Percentiles rank a stretch among this genome's conserved stretches.
Evolutionary conservation across 495 filamentous ascomycete species (phyloP).

Genomic region (Neurospora discreta): DNA sequence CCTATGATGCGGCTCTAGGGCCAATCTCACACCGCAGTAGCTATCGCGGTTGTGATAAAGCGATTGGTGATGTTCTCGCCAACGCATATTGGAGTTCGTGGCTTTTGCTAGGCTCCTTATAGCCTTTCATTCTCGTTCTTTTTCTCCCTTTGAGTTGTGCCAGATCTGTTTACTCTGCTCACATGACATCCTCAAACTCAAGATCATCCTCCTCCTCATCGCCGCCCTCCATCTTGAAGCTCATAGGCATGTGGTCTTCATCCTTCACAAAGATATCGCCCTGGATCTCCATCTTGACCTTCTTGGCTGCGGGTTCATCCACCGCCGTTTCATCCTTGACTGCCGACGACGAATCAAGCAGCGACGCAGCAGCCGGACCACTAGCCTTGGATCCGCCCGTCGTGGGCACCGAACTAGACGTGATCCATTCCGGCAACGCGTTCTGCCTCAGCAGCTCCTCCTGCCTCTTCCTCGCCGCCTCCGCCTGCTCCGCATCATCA

Average conservation of each 20-base stretch:
- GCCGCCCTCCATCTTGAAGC: slow-evolving; percentile 40
- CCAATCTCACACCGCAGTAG: not conserved
- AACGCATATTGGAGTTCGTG: not conserved
- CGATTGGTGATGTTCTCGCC: not conserved
- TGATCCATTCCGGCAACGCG: slow-evolving; percentile 79
- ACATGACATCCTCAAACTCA: slow-evolving; percentile 54
- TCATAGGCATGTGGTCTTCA: slow-evolving; percentile 32
- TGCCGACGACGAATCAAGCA: not conserved
- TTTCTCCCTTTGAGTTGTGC: not conserved
- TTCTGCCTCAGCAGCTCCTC: slow-evolving; percentile 74
- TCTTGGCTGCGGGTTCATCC: slow-evolving; percentile 38
- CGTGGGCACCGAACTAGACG: slow-evolving; percentile 64
- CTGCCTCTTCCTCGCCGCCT: slow-evolving; percentile 54
- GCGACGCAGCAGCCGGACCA: slow-evolving; percentile 18
- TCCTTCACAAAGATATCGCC: slow-evolving; percentile 32
- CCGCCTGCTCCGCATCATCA: slow-evolving; percentile 64
- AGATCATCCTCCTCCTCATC: slow-evolving; percentile 46
- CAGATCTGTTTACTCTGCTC: not conserved
- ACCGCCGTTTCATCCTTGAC: slow-evolving; percentile 17
- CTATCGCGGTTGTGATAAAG: not conserved
- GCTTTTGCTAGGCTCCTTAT: not conserved
- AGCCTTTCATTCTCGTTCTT: not conserved
- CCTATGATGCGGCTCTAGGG: not conserved
- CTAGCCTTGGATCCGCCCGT: not conserved
- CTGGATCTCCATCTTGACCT: slow-evolving; percentile 40